Conservation (phyloP, 2,329 filamentous ascomycete species). For the Fusarium nematophilum region DNA sequence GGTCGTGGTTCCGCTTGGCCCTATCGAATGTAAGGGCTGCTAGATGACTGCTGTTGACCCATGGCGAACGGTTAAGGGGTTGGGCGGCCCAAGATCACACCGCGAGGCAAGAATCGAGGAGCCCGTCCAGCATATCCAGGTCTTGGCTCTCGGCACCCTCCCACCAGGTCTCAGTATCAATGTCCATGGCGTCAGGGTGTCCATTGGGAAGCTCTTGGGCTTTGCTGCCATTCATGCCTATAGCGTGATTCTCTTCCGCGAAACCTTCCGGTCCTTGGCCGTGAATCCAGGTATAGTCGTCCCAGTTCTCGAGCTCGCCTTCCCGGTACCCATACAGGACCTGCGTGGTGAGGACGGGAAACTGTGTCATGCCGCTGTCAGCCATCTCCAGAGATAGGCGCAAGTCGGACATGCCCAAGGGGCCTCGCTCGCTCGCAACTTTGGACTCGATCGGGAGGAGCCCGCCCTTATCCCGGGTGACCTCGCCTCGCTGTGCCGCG, state of each 20-base stretch:
- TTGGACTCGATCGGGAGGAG: constrained; percentile 85
- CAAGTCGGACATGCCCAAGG: constrained; percentile 82
- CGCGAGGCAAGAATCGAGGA: constrained; percentile 68
- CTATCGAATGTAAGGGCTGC: too few relatives aligned
- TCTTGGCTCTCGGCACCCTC: constrained; percentile 68
- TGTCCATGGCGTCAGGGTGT: constrained; percentile 67
- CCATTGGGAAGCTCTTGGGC: constrained; percentile 59
- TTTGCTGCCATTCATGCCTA: constrained; percentile 51
- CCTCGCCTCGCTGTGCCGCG: constrained; percentile 76
- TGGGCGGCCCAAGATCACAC: constrained; percentile 51
- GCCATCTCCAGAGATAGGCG: constrained; percentile 80
- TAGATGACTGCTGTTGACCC: neutral
- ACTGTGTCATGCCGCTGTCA: constrained; percentile 79
- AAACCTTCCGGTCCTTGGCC: constrained; percentile 45
- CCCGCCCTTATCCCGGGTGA: constrained; percentile 79
- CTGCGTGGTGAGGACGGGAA: constrained; percentile 78
- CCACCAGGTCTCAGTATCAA: constrained; percentile 70
- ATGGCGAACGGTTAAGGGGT: neutral
- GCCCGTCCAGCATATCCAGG: constrained; percentile 62
- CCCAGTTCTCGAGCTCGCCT: constrained; percentile 77
- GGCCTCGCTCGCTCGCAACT: constrained; percentile 75
- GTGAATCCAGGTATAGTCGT: constrained; percentile 67
- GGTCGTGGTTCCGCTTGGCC: too few relatives aligned
- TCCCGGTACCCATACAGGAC: constrained; percentile 79
- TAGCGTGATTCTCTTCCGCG: constrained; percentile 45